Evolutionary conservation across 352 stramenopile species (phyloP), one percentile per base, ranked within the genome.

Genomic region (Paralagenidium karlingii): DNA sequence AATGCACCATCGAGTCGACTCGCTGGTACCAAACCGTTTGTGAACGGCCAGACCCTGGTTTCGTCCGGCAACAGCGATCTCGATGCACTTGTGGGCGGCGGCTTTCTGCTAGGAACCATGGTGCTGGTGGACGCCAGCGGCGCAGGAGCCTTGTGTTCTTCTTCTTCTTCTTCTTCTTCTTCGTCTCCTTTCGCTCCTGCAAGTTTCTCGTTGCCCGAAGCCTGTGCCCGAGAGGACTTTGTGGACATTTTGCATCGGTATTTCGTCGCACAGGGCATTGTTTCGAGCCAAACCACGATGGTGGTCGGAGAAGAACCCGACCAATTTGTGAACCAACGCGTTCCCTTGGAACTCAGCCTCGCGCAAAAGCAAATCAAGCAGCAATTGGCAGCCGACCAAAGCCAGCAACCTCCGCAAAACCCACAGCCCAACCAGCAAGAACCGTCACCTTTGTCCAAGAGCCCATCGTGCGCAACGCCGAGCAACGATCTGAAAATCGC

Each of bases 301-400:
- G 11, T 77, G 0, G 60, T 61, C 15, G 53, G 51, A 3, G 56
- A 68, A 7, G 65, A 77, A 36, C 53, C 68, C 0, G 38, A 21
- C 3, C 52, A 21, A 0, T 82, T 80, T 26, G 39, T 68, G 5
- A 19, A 36, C 5, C 40, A 62, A 1, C 58, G 71, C 26, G 45
- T 83, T 15, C 70, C 68, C 24, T 43, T 79, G 28, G 68, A 82
- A 46, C 53, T 86, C 24, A 83, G 73, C 56, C 49, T 73, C 13
- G 68, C 68, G 13, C 73, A 83, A 39, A 62, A 62, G 39, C 68
- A 81, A 21, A 40, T 82, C 32, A 85, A 82, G 53, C 53, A 63
- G 34, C 67, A 78, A 36, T 48, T 77, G 29, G 42, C 47, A 1
- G 36, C 40, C n/a, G n/a, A n/a, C n/a, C n/a, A n/a, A n/a, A n/a